Base-by-base conservation (phyloP, 495 filamentous ascomycete genomes). In the Penicillium waksmanii region DNA sequence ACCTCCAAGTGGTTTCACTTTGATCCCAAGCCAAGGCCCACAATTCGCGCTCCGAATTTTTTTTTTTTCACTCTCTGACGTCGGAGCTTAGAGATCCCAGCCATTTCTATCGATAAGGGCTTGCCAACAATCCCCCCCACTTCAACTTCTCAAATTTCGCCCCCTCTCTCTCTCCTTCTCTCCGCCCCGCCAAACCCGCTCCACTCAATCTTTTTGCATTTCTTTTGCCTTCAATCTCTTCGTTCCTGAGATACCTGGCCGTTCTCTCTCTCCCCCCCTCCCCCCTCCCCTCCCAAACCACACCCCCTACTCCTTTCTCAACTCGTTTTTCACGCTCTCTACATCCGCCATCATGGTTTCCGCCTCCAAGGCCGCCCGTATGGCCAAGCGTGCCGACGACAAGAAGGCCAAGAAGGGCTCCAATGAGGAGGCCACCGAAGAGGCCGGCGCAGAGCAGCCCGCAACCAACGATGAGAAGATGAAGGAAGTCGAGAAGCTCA, bases 311-410 rank as follows among this genome's bases (percentile, higher is more conserved):
- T 31, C 47, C 31, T 42, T 58, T 40, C 4, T 27, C 46, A 12
- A 23, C 23, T 38, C 42, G 46, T 61, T 58, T 51, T 35, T 53
- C 58, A 57, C 57, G 53, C 56, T 58, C 52, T 53, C 44, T 54
- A 52, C 57, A 35, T 49, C 60, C 67, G 68, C 51, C 74, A 79
- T 63, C 54, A 80, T 80, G 77, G 89, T 96, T 65, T 98, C 96
- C 61, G 89, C 95, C 69, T 97, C 95, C 64, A 98, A 98, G 80
- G 96, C 96, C 69, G 96, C 96, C 77, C 90, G 95, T 75, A 82
- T 97, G 73, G 95, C 96, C 62, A 96, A 97, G 86, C 92, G 92
- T 77, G 93, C 86, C 69, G 89, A 86, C 58, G 80, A 81, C 61
- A 84, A 87, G 73, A 93, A 93, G 82, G 84, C 88, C 80, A 89